Evolutionary conservation across 345 rosid species (phyloP), one percentile per base, ranked within the genome.

Genomic region (Eucalyptus erythrocorys): DNA sequence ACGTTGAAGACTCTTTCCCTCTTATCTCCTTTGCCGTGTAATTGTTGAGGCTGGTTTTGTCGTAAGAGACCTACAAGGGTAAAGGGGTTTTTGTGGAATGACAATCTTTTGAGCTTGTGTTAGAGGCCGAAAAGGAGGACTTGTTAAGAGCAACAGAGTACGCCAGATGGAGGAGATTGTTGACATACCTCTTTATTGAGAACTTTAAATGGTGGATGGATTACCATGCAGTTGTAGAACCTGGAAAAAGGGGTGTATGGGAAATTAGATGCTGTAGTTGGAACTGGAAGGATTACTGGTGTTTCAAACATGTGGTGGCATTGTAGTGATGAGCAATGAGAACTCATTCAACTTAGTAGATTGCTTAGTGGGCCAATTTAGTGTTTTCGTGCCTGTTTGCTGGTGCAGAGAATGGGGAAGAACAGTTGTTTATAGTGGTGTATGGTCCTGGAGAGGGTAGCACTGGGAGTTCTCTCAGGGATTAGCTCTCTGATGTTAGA

Each of bases 21-120:
- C n/a, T 24, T 59, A 59, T 59, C 66, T 59, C 0, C 66, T 59
- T 59, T 24, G n/a, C n/a, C 15, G 0, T 0, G 66, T 26, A 59
- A 59, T 11, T 26, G n/a, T 59, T 59, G 66, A 59, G n/a, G 66
- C 64, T 57, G 64, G 64, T 57, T 57, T 57, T 57, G 64, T 26
- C 0, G 64, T 57, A 57, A 57, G 64, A 57, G 64, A 24, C n/a
- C 30, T 57, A 24, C n/a, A 57, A 0, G 30, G 64, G 27, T 22
- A 57, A 57, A 24, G 1, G 30, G 12, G n/a, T 57, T 57, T 57
- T 57, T 59, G 66, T 15, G 14, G 14, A 57, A 26, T 26, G 10
- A 57, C n/a, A n/a, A n/a, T n/a, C 64, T 57, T 24, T 57, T 24
- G 64, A 57, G 64, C 64, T 57, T 57, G 30, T 57, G 64, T 57